Base-by-base conservation (phyloP, 2,329 filamentous ascomycete species). In the Colletotrichum scovillei region DNA sequence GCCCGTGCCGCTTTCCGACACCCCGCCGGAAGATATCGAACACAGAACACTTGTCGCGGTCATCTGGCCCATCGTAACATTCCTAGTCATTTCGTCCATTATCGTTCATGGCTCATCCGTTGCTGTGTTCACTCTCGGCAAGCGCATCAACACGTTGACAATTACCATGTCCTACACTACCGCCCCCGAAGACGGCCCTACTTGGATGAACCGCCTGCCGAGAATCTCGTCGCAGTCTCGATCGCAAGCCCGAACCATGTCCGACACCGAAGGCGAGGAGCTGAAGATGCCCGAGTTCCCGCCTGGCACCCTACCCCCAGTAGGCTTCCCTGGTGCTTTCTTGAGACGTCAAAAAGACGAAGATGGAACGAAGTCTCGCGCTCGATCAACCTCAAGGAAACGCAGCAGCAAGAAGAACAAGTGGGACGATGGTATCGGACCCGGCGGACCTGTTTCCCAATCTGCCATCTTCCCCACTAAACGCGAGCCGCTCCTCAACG, bases 21-120 rank as follows among this genome's bases (percentile, higher is more conserved):
- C 93, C 19, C 91, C 94, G 0, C 83, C 89, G 0, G 80, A 85
- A 0, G 84, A 84, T 8, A 83, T 87, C 1, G 87, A 89, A 0
- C 84, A 93, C 69, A 93, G 92, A 76, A 89, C 91, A 38, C 87
- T 98, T 38, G 92, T 98, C 64, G 89, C 94, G 67, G 85, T 98
- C 32, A 97, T 99, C 60, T 99, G 97, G 97, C 97, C 97, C 0
- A 95, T 99, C 72, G 94, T 94, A 0, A 95, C 94, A 0, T 99
- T 99, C 83, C 86, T 99, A 79, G 96, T 99, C 74, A 94, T 99
- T 66, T 89, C 94, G 4, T 99, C 97, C 14, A 99, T 99, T 78
- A 84, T 98, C 49, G 94, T 99, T 1, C 97, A 99, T 79, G 97
- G 97, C 26, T 98, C 97, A n/a, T 98, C 97, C 0, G 93, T 99